Evolutionary conservation across 257 asterid genomes (phyloP), one percentile per base, ranked within the genome.

Genomic region (Ballota nigra): DNA sequence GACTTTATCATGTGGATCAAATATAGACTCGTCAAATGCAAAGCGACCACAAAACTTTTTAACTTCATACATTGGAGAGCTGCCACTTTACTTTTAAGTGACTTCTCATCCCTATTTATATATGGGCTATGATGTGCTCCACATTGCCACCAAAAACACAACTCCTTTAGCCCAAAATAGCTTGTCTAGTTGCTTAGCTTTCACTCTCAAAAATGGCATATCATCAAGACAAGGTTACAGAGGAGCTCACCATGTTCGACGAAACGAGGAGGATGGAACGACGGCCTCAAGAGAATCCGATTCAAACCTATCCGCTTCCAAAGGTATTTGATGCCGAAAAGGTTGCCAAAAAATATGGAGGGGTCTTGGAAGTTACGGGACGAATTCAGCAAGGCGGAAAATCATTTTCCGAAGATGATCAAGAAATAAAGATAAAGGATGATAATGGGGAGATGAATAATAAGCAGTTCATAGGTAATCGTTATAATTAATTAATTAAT

Each of bases 21-120:
- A n/a, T n/a, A n/a, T n/a, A n/a, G n/a, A n/a, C n/a, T n/a, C n/a
- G n/a, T n/a, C n/a, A n/a, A n/a, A n/a, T n/a, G n/a, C n/a, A n/a
- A n/a, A n/a, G n/a, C n/a, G n/a, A n/a, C n/a, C n/a, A n/a, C n/a
- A n/a, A n/a, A n/a, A n/a, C n/a, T n/a, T n/a, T n/a, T n/a, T n/a
- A n/a, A n/a, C n/a, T n/a, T n/a, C n/a, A n/a, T n/a, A n/a, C n/a
- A n/a, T n/a, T n/a, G n/a, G n/a, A n/a, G n/a, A 26, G 1, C 3
- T 26, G 2, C 29, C 29, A 45, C 13, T 3, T 16, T 41, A 41
- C 6, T 41, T 8, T 0, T 41, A 22, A 70, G 67, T 63, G 45
- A 56, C 65, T 40, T 45, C 56, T 57, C 31, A 57, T 3, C 60
- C 51, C 78, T 78, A 72, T 78, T 66, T 40, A 71, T 59, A 43